Conservation (phyloP, 768 basidiomycete genomes). For the Lyophyllum atratum region DNA sequence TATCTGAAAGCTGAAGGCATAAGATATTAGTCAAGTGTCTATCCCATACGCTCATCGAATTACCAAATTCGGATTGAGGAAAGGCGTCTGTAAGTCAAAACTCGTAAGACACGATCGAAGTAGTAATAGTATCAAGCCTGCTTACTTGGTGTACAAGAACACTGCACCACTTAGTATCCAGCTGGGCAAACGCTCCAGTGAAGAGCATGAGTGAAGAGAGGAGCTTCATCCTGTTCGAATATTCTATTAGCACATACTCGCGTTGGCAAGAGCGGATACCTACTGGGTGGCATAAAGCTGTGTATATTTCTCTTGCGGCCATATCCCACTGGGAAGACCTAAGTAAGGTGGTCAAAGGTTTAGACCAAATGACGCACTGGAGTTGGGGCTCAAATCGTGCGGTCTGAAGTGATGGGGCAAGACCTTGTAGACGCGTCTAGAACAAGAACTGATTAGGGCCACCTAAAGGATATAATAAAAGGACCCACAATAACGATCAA, state of each 20-base stretch:
- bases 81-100: slow-evolving; percentile 36
- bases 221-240: slow-evolving; percentile 25
- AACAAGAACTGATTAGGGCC: neutral
- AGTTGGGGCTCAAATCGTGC: slow-evolving; percentile 44
- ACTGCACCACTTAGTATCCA: slow-evolving; percentile 46
- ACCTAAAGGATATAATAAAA: neutral
- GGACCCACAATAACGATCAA: slow-evolving; percentile 36
- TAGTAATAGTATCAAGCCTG: neutral
- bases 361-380: slow-evolving; percentile 28
- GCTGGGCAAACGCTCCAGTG: slow-evolving; percentile 38
- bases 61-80: slow-evolving; percentile 47
- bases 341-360: neutral
- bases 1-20: slow-evolving; percentile 39
- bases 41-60: neutral
- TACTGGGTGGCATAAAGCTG: slow-evolving; percentile 34
- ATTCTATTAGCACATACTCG: neutral
- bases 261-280: slow-evolving; percentile 1
- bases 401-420: slow-evolving; percentile 38
- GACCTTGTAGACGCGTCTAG: slow-evolving; percentile 38
- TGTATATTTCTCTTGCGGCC: slow-evolving; percentile 42
- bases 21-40: neutral
- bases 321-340: slow-evolving; percentile 32
- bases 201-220: slow-evolving; percentile 37
- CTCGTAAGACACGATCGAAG: neutral
- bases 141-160: slow-evolving; percentile 41